Evolutionary conservation across 495 filamentous ascomycete genomes (phyloP), one percentile per base, ranked within the genome.

Genomic region (Clohesyomyces aquaticus): DNA sequence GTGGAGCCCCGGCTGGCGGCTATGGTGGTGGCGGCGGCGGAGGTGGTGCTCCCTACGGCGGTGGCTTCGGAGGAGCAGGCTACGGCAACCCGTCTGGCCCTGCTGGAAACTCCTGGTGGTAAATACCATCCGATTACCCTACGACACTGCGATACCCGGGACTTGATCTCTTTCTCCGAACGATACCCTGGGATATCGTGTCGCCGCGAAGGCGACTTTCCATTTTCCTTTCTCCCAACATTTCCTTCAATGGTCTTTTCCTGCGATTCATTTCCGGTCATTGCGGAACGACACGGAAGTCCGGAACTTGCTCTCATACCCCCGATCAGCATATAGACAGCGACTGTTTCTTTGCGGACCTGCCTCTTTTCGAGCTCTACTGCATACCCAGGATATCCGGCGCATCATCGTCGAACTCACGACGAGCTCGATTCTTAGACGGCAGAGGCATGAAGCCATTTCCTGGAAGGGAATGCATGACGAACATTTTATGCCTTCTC

Each of bases 81-180:
- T 91, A 91, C 75, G 93, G 92, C 73, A 95, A 95, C 79, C 91
- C 91, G 59, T 87, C 88, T 56, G 91, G 90, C 70, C 80, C 87
- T 68, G 88, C 87, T 61, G 89, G 88, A 68, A 88, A 89, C 75
- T 90, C 86, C 65, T 98, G 94, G 94, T 98, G 93, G 94, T 97
- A 96, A 83, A 86, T 55, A 51, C 63, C 54, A 46, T 21, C 16
- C 27, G 14, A 21, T 22, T 41, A 16, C 48, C 16, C 49, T 27
- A 46, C 46, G 11, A 53, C 42, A 50, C 42, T 23, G 22, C 60
- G 53, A 59, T 38, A 27, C 60, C 59, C 48, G 35, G 55, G 65
- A 59, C 26, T 18, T 64, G 38, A 59, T 68, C 59, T 59, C 27
- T 14, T 46, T 35, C 38, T 43, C 8, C 26, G 50, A 12, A 55